Conservation (phyloP, 371 early-diverging fungal genomes). For the Smittium mucronatum region DNA sequence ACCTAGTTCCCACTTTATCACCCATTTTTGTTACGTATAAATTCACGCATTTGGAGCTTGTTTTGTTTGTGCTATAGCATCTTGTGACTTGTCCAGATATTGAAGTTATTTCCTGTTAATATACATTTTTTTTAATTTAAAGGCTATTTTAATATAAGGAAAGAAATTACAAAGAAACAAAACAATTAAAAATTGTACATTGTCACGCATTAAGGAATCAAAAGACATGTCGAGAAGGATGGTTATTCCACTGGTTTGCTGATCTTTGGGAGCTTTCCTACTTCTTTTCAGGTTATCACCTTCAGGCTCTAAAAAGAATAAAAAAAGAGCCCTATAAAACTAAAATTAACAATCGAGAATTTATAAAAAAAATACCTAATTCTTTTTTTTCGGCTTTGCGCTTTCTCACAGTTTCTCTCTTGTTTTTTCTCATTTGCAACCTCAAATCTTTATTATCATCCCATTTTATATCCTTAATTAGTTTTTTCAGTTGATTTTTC, state of each 20-base stretch:
- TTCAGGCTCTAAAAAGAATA: too few relatives aligned
- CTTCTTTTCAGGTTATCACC: background rate
- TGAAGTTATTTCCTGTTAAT: constrained; percentile 42
- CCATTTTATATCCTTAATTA: constrained; percentile 4
- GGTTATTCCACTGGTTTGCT: constrained; percentile 26
- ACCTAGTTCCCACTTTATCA: constrained; percentile 18
- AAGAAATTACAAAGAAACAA: constrained; percentile 1
- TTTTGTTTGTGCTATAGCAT: constrained; percentile 53
- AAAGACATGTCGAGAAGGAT: constrained; percentile 63
- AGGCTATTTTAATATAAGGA: constrained; percentile 1
- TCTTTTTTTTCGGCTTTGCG: background rate
- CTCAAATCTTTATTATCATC: background rate
- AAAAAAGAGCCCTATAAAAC: too few relatives aligned
- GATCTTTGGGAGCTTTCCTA: background rate
- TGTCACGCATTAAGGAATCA: constrained; percentile 60
- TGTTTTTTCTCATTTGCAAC: background rate
- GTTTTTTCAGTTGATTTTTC: constrained; percentile 3
- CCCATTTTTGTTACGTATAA: constrained; percentile 29
- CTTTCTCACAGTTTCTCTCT: background rate
- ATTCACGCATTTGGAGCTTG: constrained; percentile 35
- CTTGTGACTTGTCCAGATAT: constrained; percentile 50
- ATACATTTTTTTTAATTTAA: background rate
- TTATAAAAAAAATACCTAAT: background rate
- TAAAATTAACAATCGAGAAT: too few relatives aligned
- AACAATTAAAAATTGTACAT: constrained; percentile 29